Conservation (phyloP, 2,329 filamentous ascomycete genomes). For the Arthroderma uncinatum region DNA sequence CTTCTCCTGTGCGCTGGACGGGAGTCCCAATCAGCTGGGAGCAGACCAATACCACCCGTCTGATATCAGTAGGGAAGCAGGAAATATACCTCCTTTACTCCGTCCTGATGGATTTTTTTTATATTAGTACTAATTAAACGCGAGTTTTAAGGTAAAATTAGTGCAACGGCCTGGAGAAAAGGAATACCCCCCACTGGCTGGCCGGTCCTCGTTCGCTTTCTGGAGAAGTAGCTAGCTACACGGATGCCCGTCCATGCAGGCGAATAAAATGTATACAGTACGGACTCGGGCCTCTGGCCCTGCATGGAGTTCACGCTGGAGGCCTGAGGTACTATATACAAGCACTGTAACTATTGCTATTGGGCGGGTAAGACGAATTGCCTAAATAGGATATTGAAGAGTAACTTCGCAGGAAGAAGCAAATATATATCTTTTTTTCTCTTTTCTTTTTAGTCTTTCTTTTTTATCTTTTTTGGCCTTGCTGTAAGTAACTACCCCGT, state of each 20-base stretch:
- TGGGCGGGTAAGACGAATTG: not conserved
- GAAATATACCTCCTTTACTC: not conserved
- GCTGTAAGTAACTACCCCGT: not conserved
- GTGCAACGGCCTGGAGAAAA: constrained; percentile 4
- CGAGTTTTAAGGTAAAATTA: constrained; percentile 5
- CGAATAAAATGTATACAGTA: not conserved
- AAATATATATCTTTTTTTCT: not conserved
- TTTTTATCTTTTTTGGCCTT: not conserved
- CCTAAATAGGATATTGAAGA: constrained; percentile 4
- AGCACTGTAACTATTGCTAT: not conserved
- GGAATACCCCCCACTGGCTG: not conserved
- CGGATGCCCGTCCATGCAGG: not conserved
- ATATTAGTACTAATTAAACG: not conserved
- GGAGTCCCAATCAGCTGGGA: not conserved
- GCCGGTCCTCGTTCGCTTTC: not conserved
- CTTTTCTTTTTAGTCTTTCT: not conserved
- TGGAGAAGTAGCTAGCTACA: not conserved
- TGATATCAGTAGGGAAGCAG: not conserved
- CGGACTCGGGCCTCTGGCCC: not conserved
- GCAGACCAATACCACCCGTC: not conserved
- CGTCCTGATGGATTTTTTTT: not conserved
- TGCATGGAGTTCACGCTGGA: not conserved
- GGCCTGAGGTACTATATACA: not conserved
- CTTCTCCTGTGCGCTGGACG: not conserved
- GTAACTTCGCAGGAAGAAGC: not conserved